Percentiles rank a stretch among this genome's conserved stretches.
phyloP scores from a whole-genome alignment of 305 asterid species.

The Fraxinus greggii region DNA sequence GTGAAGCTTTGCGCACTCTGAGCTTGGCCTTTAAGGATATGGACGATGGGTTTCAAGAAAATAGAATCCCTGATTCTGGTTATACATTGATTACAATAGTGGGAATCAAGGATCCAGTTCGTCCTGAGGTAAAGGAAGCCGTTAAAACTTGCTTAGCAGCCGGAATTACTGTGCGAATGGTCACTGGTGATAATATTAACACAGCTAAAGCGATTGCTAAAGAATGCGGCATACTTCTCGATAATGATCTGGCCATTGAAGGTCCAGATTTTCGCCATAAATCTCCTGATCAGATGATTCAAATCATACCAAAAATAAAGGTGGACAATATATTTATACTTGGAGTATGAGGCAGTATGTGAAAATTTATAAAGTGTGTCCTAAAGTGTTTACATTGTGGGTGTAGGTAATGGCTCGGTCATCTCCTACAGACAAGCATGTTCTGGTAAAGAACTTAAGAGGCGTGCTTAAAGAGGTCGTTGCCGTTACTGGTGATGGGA shows the following conservation, averaged over 20 bases:
- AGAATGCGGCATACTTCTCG: constrained; percentile 86
- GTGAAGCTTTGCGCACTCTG: constrained; percentile 85
- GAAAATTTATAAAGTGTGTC: background rate
- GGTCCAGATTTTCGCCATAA: constrained; percentile 73
- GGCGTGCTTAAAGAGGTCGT: constrained; percentile 73
- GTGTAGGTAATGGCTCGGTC: constrained; percentile 96
- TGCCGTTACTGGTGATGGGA: constrained; percentile 98
- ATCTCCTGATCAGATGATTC: constrained; percentile 60
- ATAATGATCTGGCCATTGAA: constrained; percentile 71
- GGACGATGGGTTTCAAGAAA: constrained; percentile 35
- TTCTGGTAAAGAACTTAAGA: constrained; percentile 64
- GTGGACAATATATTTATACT: constrained; percentile 29
- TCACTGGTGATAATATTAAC: constrained; percentile 90
- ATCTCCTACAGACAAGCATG: constrained; percentile 86
- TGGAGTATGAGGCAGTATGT: background rate
- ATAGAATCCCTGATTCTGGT: constrained; percentile 60
- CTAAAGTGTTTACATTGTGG: constrained; percentile 20
- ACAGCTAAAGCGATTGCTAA: constrained; percentile 93
- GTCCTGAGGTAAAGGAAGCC: constrained; percentile 88
- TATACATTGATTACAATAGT: constrained; percentile 78
- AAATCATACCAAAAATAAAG: constrained; percentile 72
- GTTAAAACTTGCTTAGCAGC: constrained; percentile 81
- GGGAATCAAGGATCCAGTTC: constrained; percentile 96
- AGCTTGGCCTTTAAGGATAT: constrained; percentile 82
- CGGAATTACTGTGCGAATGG: constrained; percentile 88